Evolutionary conservation across 768 basidiomycete species (phyloP), one percentile per base, ranked within the genome.

Genomic region (Mycena vulgaris): DNA sequence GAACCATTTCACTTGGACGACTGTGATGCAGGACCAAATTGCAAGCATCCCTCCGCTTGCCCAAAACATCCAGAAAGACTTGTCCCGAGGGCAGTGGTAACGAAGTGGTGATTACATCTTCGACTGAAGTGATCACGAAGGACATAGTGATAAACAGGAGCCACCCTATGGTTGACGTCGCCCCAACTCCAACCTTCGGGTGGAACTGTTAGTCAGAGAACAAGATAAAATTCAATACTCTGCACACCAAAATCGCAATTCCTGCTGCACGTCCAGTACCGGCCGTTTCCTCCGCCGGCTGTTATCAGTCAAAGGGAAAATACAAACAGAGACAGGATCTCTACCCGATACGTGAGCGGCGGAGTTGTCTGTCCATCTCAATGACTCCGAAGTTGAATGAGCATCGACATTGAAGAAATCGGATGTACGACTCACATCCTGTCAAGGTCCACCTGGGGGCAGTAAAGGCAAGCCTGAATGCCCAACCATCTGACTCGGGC

Each of bases 361-460:
- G 39, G 92, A 93, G 74, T 93, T 92, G 71, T 93, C 92, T 92
- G 71, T 35, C 56, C 30, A 21, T 37, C 23, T 57, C 27, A 21
- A 68, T 53, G 55, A 68, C 69, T 25, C 16, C 66, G 23, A n/a
- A 23, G 33, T 19, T 6, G 35, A 5, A 9, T 63, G 17, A 33
- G n/a, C n/a, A n/a, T n/a, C n/a, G n/a, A n/a, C n/a, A n/a, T n/a
- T n/a, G 49, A 19, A 23, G 11, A 40, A 47, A 47, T 25, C 9
- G 17, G n/a, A n/a, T n/a, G n/a, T n/a, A n/a, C n/a, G 45, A 79
- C 90, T 74, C 63, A 92, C 92, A 93, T 67, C 92, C 92, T 3
- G 92, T 93, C 63, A 93, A 78, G 4, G 91, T 92, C 92, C 92
- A 93, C 92, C 93, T 93, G 0, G 91, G 90, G 2, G 92, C 83